Conservation (phyloP, 2,329 filamentous ascomycete genomes). For the Magnaporthiopsis incrustans region DNA sequence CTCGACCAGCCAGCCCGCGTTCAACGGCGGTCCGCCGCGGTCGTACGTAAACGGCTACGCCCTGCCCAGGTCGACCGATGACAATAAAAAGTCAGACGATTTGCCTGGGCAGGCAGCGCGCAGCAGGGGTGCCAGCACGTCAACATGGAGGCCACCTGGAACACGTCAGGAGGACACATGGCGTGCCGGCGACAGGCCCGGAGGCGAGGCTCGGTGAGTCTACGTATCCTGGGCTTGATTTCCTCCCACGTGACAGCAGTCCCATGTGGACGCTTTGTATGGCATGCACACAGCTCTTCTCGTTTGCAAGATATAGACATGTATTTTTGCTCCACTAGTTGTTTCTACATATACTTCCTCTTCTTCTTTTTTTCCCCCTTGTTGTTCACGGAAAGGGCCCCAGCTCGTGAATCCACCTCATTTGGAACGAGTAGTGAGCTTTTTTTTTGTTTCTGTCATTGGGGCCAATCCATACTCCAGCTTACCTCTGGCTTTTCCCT, state of each 20-base stretch:
- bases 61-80: constrained; percentile 28
- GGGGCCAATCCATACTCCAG: no score
- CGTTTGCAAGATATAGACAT: not conserved
- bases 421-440: not conserved
- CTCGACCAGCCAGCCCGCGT: constrained; percentile 17
- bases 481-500: no score
- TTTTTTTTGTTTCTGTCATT: not conserved
- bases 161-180: constrained; percentile 85
- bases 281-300: not conserved
- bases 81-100: constrained; percentile 51
- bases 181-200: constrained; percentile 34
- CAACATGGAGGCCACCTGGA: constrained; percentile 65
- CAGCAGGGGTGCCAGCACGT: constrained; percentile 37
- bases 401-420: not conserved
- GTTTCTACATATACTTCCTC: not conserved
- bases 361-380: not conserved
- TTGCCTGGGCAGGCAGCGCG: constrained; percentile 22
- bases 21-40: constrained; percentile 17
- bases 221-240: not conserved
- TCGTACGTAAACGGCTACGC: constrained; percentile 39
- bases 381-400: not conserved
- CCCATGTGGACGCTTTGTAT: not conserved
- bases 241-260: not conserved
- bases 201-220: constrained; percentile 11
- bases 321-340: not conserved